Percentiles rank a stretch among this genome's conserved stretches.
phyloP scores from a whole-genome alignment of 164 flowering plant species.

The Vitis cinerea region DNA sequence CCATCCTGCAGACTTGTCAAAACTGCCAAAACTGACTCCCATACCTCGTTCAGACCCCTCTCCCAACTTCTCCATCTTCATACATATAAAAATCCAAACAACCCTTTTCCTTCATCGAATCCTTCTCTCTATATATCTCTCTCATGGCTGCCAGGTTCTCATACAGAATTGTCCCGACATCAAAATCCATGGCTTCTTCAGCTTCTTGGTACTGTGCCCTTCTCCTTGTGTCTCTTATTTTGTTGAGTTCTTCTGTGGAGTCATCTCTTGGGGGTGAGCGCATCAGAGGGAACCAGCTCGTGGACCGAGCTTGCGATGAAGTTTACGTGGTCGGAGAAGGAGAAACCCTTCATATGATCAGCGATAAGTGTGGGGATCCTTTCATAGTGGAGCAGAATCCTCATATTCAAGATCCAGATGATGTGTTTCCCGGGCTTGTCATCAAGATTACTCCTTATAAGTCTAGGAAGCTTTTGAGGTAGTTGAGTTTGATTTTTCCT shows the following conservation, averaged over 20 bases:
- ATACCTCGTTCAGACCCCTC: conserved; percentile 3
- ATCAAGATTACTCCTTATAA: conserved; percentile 18
- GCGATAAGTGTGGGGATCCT: conserved; percentile 29
- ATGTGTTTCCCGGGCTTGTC: conserved; percentile 27
- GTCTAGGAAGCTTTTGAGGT: not conserved
- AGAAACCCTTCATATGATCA: conserved; percentile 29
- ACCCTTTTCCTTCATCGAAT: not conserved
- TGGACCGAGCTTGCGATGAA: conserved; percentile 20
- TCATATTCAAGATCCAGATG: conserved; percentile 31
- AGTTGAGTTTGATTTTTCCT: not conserved
- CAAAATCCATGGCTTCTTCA: conserved; percentile 6
- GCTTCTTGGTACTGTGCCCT: conserved; percentile 19
- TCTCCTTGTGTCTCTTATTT: conserved; percentile 6
- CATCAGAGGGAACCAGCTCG: conserved; percentile 5
- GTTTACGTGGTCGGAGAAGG: conserved; percentile 28
- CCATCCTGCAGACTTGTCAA: not conserved
- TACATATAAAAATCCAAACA: not conserved
- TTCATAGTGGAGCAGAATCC: conserved; percentile 29
- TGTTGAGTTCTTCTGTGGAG: conserved; percentile 7
- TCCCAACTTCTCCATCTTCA: not conserved
- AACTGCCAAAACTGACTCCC: conserved; percentile 13
- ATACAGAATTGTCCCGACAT: not conserved
- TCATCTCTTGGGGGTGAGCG: not conserved
- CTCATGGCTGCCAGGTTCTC: conserved; percentile 4
- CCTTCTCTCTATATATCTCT: not conserved